A percentile compares a stretch with the other conserved stretches of the same genome.
Evolutionary conservation across 1,139 yeast genomes (phyloP).

Genomic region (Pichia sp.): DNA sequence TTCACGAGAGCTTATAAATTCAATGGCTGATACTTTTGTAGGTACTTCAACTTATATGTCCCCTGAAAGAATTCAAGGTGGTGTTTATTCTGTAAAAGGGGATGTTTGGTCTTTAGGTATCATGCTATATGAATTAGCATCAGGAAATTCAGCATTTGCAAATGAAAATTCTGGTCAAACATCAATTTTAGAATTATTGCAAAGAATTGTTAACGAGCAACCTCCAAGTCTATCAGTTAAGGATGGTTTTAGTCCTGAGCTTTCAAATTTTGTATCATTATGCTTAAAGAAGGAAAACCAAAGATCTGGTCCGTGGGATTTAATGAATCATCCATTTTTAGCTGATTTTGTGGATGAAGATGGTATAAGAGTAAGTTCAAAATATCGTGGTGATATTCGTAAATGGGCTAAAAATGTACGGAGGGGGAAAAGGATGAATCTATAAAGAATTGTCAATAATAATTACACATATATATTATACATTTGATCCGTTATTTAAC

Average conservation of each 20-base stretch:
- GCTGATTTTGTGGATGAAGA: slow-evolving; percentile 23
- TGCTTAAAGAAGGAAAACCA: slow-evolving; percentile 65
- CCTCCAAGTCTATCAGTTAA: slow-evolving; percentile 60
- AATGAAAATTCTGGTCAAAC: slow-evolving; percentile 33
- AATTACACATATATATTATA: neutral
- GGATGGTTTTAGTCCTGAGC: slow-evolving; percentile 36
- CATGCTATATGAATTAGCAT: slow-evolving; percentile 80
- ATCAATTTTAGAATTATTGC: slow-evolving; percentile 84
- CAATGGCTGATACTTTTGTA: slow-evolving; percentile 93
- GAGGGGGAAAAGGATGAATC: slow-evolving; percentile 30
- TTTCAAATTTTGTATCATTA: slow-evolving; percentile 59
- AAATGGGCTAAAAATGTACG: slow-evolving; percentile 31
- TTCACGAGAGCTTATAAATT: slow-evolving; percentile 80
- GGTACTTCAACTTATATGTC: slow-evolving; percentile 98
- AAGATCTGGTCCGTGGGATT: slow-evolving; percentile 36
- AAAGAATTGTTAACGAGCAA: slow-evolving; percentile 86
- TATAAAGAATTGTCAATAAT: slow-evolving; percentile 2
- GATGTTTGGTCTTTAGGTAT: slow-evolving; percentile 97
- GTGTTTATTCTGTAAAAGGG: slow-evolving; percentile 83
- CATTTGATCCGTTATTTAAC: neutral
- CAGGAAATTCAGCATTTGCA: slow-evolving; percentile 67
- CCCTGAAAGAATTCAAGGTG: slow-evolving; percentile 95
- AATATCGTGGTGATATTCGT: slow-evolving; percentile 25
- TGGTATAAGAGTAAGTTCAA: slow-evolving; percentile 20
- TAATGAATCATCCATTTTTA: slow-evolving; percentile 29